Base-by-base conservation (phyloP, 2,329 filamentous ascomycete genomes). In the Colletotrichum truncatum region DNA sequence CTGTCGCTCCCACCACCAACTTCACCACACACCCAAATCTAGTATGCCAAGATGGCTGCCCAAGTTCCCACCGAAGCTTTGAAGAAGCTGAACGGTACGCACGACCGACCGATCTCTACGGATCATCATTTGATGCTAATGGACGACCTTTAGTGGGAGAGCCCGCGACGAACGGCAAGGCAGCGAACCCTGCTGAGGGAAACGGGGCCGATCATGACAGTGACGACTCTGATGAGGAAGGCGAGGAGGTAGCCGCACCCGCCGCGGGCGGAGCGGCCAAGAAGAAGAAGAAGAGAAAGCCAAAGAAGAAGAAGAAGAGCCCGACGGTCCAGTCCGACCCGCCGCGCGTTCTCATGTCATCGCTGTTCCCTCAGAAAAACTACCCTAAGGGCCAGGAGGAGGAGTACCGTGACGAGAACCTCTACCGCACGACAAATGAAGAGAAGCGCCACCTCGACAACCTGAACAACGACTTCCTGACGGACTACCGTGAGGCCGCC, bases 401-500 rank as follows among this genome's bases (percentile, higher is more conserved):
- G 70, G 90, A 94, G 70, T 97, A 97, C 78, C 79, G 83, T 67
- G 84, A 93, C 73, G 92, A 95, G 71, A 96, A 96, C 76, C 78
- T 85, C 39, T 93, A 89, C 77, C 89, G 93, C 62, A 96, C 91
- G 4, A 97, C 93, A 11, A 89, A 84, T 76, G 93, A 95, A 78
- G 93, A 97, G 83, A 94, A 94, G 81, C 87, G 93, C 56, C 89
- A 95, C 73, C 84, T 94, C 57, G 92, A 94, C 77, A 91, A 91
- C 73, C 65, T 68, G 32, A 68, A 68, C 67, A 67, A 39, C 53
- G 92, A 95, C 70, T 95, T 93, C 81, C 79, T 97, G 56, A 84
- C 86, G 66, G 93, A 97, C 73, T 97, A 94, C 77, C 90, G 93
- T 68, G 87, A 94, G 73, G 93, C 89, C 48, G 92, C 93, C 21